phyloP scores from a whole-genome alignment of 2,329 filamentous ascomycete genomes.

The Orbilia oligospora region DNA sequence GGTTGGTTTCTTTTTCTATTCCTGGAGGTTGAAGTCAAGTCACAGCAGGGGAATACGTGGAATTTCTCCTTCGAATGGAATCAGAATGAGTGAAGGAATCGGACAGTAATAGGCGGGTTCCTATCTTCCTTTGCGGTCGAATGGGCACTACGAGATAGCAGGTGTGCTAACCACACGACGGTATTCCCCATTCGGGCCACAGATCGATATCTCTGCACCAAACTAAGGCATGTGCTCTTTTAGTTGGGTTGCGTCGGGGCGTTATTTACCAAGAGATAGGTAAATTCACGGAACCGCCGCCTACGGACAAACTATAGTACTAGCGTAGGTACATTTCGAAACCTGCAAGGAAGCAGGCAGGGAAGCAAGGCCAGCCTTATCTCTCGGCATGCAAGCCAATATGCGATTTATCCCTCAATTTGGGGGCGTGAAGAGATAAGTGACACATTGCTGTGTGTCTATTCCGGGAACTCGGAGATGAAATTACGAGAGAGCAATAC shows the following conservation, averaged over 20 bases:
- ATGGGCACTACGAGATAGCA: slow-evolving; percentile 32
- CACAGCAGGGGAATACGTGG: slow-evolving; percentile 27
- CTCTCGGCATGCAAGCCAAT: slow-evolving; percentile 49
- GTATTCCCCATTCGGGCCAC: slow-evolving; percentile 44
- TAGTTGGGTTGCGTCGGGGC: slow-evolving; percentile 31
- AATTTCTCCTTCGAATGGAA: slow-evolving; percentile 32
- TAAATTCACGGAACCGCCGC: slow-evolving; percentile 55
- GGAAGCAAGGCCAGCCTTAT: slow-evolving; percentile 52
- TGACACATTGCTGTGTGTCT: slow-evolving; percentile 55
- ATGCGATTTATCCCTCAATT: slow-evolving; percentile 36
- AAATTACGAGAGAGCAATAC: slow-evolving; percentile 61
- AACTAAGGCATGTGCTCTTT: slow-evolving; percentile 25
- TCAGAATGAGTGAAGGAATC: slow-evolving; percentile 16
- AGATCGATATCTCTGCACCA: slow-evolving; percentile 17
- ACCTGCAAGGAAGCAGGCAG: slow-evolving; percentile 34
- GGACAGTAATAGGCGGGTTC: slow-evolving; percentile 23
- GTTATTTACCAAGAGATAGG: slow-evolving; percentile 55
- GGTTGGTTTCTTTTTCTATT: slow-evolving; percentile 28
- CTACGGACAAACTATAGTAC: slow-evolving; percentile 36
- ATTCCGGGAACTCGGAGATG: slow-evolving; percentile 53
- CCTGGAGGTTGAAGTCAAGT: slow-evolving; percentile 20
- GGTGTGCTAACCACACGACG: slow-evolving; percentile 38
- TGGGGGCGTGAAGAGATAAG: slow-evolving; percentile 46
- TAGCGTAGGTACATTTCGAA: slow-evolving; percentile 48
- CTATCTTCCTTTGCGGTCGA: slow-evolving; percentile 37